These are phyloP conservation scores for Clathrus columnatus DNA, from an alignment of 768 basidiomycete species.

Conservation along the genomic window DNA sequence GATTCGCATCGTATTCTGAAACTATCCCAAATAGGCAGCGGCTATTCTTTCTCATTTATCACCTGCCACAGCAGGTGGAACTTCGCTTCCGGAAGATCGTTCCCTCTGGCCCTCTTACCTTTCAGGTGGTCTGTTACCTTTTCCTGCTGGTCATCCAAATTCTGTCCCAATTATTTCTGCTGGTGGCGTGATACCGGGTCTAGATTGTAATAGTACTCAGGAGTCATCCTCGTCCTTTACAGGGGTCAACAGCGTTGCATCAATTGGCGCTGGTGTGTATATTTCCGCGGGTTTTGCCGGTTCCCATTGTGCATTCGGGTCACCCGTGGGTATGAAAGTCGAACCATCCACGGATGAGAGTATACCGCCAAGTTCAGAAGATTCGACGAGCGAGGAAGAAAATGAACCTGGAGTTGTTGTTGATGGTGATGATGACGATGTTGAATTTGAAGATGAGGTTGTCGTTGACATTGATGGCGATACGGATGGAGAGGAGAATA, in stretches of 20 bases:
- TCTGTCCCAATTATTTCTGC: background rate
- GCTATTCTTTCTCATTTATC: constrained; percentile 88
- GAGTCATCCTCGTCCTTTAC: no score
- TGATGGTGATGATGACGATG: background rate
- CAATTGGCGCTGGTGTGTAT: background rate
- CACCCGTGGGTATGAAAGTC: background rate
- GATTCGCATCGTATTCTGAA: background rate
- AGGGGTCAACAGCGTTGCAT: no score
- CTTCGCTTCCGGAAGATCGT: constrained; percentile 86
- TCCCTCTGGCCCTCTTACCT: constrained; percentile 86
- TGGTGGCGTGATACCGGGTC: no score
- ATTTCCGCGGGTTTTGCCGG: no score
- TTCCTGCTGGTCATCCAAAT: constrained; percentile 3
- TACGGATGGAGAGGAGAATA: background rate
- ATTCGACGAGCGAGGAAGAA: background rate
- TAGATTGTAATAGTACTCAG: no score
- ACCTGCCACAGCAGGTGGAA: constrained; percentile 47
- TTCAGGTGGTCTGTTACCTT: constrained; percentile 25
- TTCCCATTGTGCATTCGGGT: no score
- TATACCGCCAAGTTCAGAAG: background rate
- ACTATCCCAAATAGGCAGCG: constrained; percentile 52
- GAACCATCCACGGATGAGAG: background rate
- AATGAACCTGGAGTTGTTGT: background rate
- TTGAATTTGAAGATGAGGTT: background rate
- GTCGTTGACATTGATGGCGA: background rate